These are phyloP conservation scores for Boletus mariae DNA, from an alignment of 1,284 basidiomycete species.

Conservation along the genomic window DNA sequence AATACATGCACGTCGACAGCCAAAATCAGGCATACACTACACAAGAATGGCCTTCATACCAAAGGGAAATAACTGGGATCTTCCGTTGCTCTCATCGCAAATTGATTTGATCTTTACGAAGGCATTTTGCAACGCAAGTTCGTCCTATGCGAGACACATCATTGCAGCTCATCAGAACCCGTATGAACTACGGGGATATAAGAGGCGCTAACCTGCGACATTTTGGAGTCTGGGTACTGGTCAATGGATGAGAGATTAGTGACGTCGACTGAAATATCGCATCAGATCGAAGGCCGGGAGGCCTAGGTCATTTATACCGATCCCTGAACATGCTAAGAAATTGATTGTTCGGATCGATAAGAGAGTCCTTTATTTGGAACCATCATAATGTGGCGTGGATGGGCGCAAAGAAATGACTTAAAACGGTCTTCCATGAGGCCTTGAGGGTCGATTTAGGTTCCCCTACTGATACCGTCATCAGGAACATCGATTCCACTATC, in stretches of 20 bases:
- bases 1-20: neutral
- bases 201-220: neutral
- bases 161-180: neutral
- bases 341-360: neutral
- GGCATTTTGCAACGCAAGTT: neutral
- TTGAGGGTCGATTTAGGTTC: too few relatives aligned
- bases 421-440: neutral
- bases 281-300: neutral
- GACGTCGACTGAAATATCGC: neutral
- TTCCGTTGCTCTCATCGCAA: neutral
- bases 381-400: too few relatives aligned
- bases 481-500: too few relatives aligned
- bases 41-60: neutral
- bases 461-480: too few relatives aligned
- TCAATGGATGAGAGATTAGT: neutral
- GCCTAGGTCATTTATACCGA: neutral
- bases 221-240: neutral
- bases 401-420: neutral
- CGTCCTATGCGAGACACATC: neutral
- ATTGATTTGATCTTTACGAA: neutral
- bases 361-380: neutral
- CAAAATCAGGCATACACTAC: neutral
- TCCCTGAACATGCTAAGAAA: neutral
- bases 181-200: neutral
- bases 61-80: slow-evolving; percentile 4